phyloP scores from a whole-genome alignment of 495 filamentous ascomycete species.

The Sporormia fimetaria region DNA sequence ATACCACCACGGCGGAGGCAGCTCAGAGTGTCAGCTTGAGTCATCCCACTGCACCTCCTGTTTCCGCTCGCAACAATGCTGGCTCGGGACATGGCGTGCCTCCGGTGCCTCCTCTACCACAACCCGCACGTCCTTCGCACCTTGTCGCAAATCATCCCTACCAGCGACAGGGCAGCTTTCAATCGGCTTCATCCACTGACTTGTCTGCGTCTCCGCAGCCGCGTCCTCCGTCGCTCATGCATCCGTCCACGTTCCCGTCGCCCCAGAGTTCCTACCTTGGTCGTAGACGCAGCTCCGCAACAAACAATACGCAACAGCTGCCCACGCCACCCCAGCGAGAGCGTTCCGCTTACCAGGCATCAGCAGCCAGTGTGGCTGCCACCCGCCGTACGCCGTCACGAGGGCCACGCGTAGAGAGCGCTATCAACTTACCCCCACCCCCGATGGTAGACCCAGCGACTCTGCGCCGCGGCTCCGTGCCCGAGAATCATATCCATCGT shows the following conservation, averaged over 20 bases:
- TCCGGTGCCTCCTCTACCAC: constrained; percentile 15
- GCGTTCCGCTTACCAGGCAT: constrained; percentile 15
- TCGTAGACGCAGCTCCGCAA: constrained; percentile 8
- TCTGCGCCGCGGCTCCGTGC: constrained; percentile 13
- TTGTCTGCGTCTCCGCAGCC: constrained; percentile 2
- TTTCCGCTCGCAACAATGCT: background rate
- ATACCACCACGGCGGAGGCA: constrained; percentile 54
- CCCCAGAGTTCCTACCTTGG: background rate
- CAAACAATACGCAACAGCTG: background rate
- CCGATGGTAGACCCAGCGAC: constrained; percentile 7
- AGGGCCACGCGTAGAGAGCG: constrained; percentile 8
- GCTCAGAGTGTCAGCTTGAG: constrained; percentile 19
- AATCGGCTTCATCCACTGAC: constrained; percentile 16
- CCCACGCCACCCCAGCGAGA: background rate
- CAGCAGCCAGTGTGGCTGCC: background rate
- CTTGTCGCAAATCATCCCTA: constrained; percentile 1
- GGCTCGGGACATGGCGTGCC: constrained; percentile 4
- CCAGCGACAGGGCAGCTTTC: background rate
- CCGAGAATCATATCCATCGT: constrained; percentile 2
- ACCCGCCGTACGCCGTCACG: constrained; percentile 1
- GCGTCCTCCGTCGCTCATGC: too few species aligned
- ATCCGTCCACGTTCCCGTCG: too few species aligned
- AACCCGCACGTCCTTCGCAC: background rate
- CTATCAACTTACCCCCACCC: constrained; percentile 12
- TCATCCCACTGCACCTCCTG: constrained; percentile 11